Evolutionary conservation across 331 rosid species (phyloP).

Genomic region (Malus hybrid): DNA sequence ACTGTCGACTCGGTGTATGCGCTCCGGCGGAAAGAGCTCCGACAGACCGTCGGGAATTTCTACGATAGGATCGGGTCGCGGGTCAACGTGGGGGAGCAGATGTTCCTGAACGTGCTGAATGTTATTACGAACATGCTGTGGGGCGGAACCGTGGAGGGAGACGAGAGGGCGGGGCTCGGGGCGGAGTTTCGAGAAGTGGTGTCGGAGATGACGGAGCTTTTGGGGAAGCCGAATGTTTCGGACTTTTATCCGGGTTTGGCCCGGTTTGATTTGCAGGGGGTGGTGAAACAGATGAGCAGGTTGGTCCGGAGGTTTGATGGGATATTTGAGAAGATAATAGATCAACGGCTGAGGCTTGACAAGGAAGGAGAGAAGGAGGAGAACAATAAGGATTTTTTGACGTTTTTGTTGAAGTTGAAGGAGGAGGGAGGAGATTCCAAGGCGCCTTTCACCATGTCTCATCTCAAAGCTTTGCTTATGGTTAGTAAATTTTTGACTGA

Average conservation of each 20-base stretch:
- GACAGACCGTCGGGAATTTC: constrained; percentile 26
- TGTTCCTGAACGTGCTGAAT: constrained; percentile 51
- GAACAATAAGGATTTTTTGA: constrained; percentile 44
- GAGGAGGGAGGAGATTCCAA: constrained; percentile 48
- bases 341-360: constrained; percentile 12
- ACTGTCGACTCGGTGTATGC: constrained; percentile 54
- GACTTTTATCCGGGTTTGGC: constrained; percentile 71
- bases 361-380: background rate
- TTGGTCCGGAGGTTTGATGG: constrained; percentile 32
- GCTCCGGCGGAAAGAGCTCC: constrained; percentile 47
- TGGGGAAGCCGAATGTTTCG: constrained; percentile 67
- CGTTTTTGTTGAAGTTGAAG: constrained; percentile 45
- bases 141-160: constrained; percentile 65
- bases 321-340: constrained; percentile 54
- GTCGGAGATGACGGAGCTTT: constrained; percentile 32
- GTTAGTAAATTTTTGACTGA: constrained; percentile 8
- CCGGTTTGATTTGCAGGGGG: constrained; percentile 73
- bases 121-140: constrained; percentile 68
- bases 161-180: constrained; percentile 36
- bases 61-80: constrained; percentile 28
- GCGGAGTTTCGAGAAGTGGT: constrained; percentile 52
- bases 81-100: constrained; percentile 60
- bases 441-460: constrained; percentile 34
- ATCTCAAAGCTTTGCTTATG: constrained; percentile 69
- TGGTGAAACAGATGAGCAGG: constrained; percentile 32